Evolutionary conservation across 1,284 basidiomycete species (phyloP).

Genomic region (Agaricales sp.): DNA sequence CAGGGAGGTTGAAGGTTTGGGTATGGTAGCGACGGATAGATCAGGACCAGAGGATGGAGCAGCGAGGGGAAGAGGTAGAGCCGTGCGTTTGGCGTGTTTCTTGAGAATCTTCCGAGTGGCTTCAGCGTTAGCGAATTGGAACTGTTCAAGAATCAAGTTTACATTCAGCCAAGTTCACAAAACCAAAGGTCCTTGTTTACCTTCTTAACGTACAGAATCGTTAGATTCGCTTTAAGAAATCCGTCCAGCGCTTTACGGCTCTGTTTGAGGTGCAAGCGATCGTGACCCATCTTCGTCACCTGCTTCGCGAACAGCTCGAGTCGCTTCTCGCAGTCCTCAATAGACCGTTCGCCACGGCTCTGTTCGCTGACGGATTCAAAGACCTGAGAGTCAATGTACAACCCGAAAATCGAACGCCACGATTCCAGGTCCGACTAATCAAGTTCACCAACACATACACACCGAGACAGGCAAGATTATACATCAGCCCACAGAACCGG

Average conservation of each 20-base stretch:
- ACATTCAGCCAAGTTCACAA: neutral
- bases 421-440: constrained; percentile 68
- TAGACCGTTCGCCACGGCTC: constrained; percentile 62
- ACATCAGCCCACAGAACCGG: constrained; percentile 11
- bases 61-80: constrained; percentile 37
- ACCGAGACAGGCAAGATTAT: constrained; percentile 9
- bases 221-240: constrained; percentile 76
- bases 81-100: constrained; percentile 88
- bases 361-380: constrained; percentile 77
- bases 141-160: constrained; percentile 34
- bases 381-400: constrained; percentile 83
- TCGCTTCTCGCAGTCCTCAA: constrained; percentile 67
- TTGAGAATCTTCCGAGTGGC: constrained; percentile 88
- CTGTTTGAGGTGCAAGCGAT: constrained; percentile 47
- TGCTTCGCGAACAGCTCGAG: constrained; percentile 64
- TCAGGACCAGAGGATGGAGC: constrained; percentile 4
- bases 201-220: constrained; percentile 82
- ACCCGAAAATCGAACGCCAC: constrained; percentile 86
- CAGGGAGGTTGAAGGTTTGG: constrained; percentile 35
- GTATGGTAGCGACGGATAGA: constrained; percentile 12
- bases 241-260: constrained; percentile 63
- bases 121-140: constrained; percentile 81
- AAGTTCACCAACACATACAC: constrained; percentile 9
- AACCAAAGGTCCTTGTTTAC: no score
- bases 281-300: constrained; percentile 48